Evolutionary conservation across 345 rosid species (phyloP).

Genomic region (Barbarea vulgaris): DNA sequence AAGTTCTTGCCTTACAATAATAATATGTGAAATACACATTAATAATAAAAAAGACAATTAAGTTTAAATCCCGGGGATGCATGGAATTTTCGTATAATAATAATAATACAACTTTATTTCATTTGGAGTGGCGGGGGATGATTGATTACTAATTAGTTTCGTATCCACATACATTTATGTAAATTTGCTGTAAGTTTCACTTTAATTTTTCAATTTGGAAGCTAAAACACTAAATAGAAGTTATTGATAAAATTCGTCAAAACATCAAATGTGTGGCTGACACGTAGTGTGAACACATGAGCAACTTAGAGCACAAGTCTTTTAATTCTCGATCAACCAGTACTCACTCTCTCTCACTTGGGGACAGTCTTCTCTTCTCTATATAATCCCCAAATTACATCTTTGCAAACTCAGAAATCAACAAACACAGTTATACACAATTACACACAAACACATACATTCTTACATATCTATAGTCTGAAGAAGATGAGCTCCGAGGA

Average conservation of each 20-base stretch:
- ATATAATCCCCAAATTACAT: conserved; percentile 6
- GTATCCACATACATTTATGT: not conserved
- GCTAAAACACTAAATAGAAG: not conserved
- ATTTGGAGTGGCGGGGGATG: not conserved
- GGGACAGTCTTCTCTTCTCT: not conserved
- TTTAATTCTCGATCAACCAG: not conserved
- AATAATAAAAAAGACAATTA: not conserved
- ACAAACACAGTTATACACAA: not conserved
- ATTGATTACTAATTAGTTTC: not conserved
- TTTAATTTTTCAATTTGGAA: not conserved
- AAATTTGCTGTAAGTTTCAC: conserved; percentile 3
- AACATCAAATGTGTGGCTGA: not conserved
- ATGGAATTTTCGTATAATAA: not conserved
- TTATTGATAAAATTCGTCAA: not conserved
- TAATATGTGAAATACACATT: not conserved
- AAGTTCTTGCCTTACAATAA: not conserved
- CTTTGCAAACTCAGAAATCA: not conserved
- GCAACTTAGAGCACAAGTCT: not conserved
- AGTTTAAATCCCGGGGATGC: not conserved
- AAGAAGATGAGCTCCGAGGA: conserved; percentile 14
- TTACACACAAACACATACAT: conserved; percentile 5
- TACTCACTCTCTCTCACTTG: no score
- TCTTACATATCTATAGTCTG: not conserved
- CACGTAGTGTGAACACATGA: conserved; percentile 17
- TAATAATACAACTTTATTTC: not conserved